A percentile compares a stretch with the other conserved stretches of the same genome.
These are phyloP conservation scores for Cystobasidiaceae sp. DNA, from an alignment of 1,284 basidiomycete genomes.

Conservation along the genomic window DNA sequence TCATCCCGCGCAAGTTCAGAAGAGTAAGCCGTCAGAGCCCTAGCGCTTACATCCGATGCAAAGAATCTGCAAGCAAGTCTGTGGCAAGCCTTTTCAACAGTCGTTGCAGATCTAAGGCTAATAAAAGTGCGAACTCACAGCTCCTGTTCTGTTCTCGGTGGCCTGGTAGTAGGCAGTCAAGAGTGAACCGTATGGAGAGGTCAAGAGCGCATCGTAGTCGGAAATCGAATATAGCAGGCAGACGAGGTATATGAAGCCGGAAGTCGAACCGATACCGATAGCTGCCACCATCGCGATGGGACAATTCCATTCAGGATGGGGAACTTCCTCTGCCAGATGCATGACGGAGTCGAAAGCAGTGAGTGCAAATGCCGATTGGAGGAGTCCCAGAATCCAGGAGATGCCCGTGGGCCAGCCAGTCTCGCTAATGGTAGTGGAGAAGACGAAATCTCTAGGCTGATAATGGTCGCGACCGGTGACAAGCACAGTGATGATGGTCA, in stretches of 20 bases:
- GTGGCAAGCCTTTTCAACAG: no score
- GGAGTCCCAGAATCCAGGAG: conserved; percentile 50
- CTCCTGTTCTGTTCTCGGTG: conserved; percentile 57
- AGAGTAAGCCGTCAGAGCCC: no score
- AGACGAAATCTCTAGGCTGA: conserved; percentile 49
- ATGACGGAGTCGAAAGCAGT: conserved; percentile 45
- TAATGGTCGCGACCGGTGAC: conserved; percentile 45
- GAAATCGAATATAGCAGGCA: conserved; percentile 64
- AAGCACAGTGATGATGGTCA: conserved; percentile 49
- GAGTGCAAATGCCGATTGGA: conserved; percentile 50
- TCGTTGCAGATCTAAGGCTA: no score
- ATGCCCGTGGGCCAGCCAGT: conserved; percentile 52
- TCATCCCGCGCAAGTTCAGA: no score
- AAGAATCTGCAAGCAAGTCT: conserved; percentile 15
- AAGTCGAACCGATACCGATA: conserved; percentile 58
- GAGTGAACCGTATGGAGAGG: conserved; percentile 59
- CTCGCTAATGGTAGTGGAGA: conserved; percentile 47
- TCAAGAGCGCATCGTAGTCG: conserved; percentile 56
- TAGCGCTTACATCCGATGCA: conserved; percentile 22
- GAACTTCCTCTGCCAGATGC: conserved; percentile 47
- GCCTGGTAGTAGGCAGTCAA: conserved; percentile 63
- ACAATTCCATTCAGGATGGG: conserved; percentile 50
- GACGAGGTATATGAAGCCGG: conserved; percentile 60
- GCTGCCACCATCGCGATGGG: conserved; percentile 50
- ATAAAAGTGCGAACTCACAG: conserved; percentile 52